phyloP scores from a whole-genome alignment of 306 rosid genomes.

The Fagus crenata region DNA sequence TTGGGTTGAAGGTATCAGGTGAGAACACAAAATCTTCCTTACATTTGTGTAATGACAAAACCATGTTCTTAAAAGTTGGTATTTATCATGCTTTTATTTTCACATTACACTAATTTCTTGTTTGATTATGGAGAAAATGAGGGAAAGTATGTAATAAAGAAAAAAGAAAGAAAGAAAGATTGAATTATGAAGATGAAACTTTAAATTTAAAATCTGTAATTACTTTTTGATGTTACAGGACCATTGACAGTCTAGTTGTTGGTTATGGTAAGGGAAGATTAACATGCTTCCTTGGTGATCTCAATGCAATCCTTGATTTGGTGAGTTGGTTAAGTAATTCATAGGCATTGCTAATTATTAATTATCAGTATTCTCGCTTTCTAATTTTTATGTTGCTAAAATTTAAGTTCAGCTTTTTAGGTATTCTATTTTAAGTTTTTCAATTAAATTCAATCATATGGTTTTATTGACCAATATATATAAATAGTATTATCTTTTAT shows the following conservation, averaged over 20 bases:
- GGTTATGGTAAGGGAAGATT: conserved; percentile 80
- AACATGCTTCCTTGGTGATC: conserved; percentile 56
- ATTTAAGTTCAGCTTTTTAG: too few species aligned
- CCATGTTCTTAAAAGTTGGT: too few species aligned
- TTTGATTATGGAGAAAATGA: conserved; percentile 19
- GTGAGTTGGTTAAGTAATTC: conserved; percentile 41
- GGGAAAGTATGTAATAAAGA: neutral
- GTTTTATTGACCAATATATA: too few species aligned
- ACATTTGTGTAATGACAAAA: too few species aligned
- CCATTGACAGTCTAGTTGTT: conserved; percentile 67
- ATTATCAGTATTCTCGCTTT: too few species aligned
- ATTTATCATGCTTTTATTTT: neutral
- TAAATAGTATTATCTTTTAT: too few species aligned
- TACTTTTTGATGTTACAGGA: conserved; percentile 42
- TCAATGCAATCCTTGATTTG: conserved; percentile 45
- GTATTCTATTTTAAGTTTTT: too few species aligned
- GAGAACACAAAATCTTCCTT: neutral
- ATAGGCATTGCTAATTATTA: neutral
- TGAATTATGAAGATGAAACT: too few species aligned
- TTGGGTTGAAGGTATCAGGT: conserved; percentile 85
- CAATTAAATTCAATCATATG: too few species aligned
- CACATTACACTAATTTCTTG: neutral
- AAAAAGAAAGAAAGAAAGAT: too few species aligned
- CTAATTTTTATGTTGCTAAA: too few species aligned
- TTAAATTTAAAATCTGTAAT: too few species aligned